A percentile compares a stretch with the other conserved stretches of the same genome.
Conservation (phyloP, 148 eudicot species). For the Amaranthus palmeri region DNA sequence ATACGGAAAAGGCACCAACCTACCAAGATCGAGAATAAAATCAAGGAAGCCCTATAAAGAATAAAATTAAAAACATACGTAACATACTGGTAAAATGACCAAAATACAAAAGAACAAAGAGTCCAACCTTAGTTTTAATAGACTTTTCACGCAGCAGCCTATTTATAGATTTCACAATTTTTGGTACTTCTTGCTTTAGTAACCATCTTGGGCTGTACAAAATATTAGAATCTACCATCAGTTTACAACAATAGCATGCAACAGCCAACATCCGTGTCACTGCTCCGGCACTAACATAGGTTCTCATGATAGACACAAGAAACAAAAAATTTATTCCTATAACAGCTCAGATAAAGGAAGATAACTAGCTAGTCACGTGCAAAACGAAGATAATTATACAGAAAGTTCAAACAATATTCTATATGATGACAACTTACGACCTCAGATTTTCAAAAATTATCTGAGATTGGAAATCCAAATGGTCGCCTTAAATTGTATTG, state of each 20-base stretch:
- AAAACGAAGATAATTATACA: neutral
- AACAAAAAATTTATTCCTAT: neutral
- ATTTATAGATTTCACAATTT: slow-evolving; percentile 80
- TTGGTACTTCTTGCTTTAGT: slow-evolving; percentile 91
- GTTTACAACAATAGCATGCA: neutral
- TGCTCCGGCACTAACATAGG: neutral
- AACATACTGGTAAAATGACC: neutral
- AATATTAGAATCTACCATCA: neutral
- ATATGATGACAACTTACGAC: too few species aligned
- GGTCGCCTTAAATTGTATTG: too few species aligned
- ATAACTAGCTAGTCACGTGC: neutral
- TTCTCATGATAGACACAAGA: slow-evolving; percentile 1
- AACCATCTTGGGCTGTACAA: slow-evolving; percentile 81
- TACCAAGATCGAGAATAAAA: slow-evolving; percentile 27
- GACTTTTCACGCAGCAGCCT: slow-evolving; percentile 94
- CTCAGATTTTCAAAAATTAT: too few species aligned
- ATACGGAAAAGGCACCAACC: slow-evolving; percentile 96
- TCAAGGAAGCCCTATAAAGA: slow-evolving; percentile 4
- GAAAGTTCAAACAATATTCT: too few species aligned
- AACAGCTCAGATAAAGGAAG: neutral
- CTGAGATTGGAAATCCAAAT: too few species aligned
- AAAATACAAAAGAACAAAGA: neutral
- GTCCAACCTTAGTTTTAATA: slow-evolving; percentile 77
- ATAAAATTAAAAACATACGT: too few species aligned
- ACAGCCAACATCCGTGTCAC: neutral